These are phyloP conservation scores for Diddensiella transvaalensis DNA, from an alignment of 805 yeast species.

Conservation along the genomic window DNA sequence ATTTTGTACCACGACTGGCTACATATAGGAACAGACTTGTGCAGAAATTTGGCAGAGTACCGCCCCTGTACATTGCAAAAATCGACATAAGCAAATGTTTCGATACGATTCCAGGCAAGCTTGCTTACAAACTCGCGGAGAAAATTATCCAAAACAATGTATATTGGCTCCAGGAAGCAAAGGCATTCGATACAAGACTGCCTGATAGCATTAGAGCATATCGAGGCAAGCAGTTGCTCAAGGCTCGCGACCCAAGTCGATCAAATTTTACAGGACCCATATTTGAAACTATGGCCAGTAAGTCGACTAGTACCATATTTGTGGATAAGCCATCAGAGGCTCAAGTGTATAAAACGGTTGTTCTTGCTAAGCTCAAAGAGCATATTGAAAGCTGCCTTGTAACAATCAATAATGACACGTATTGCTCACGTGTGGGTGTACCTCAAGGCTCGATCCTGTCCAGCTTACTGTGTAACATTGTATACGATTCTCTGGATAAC, in stretches of 20 bases:
- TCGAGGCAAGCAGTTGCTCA: slow-evolving; percentile 3
- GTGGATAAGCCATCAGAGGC: slow-evolving; percentile 35
- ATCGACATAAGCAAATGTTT: slow-evolving; percentile 77
- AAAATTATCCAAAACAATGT: slow-evolving; percentile 13
- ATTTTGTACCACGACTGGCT: slow-evolving; percentile 42
- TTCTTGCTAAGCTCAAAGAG: slow-evolving; percentile 43
- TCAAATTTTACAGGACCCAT: slow-evolving; percentile 1
- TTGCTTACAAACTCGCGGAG: slow-evolving; percentile 16
- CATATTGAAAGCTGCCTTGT: slow-evolving; percentile 51
- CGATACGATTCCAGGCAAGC: slow-evolving; percentile 49
- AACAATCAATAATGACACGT: slow-evolving; percentile 36
- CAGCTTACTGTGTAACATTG: slow-evolving; percentile 66
- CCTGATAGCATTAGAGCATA: slow-evolving; percentile 1
- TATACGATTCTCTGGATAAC: slow-evolving; percentile 58
- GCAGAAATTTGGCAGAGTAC: slow-evolving; percentile 28
- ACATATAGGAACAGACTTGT: background rate
- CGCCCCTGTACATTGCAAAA: slow-evolving; percentile 48
- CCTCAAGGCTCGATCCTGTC: slow-evolving; percentile 85
- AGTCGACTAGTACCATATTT: background rate
- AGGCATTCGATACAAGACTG: slow-evolving; percentile 3
- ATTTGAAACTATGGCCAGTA: slow-evolving; percentile 20
- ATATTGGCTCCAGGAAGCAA: slow-evolving; percentile 15
- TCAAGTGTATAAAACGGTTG: slow-evolving; percentile 39
- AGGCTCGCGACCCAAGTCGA: slow-evolving; percentile 4
- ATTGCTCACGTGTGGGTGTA: slow-evolving; percentile 60